Evolutionary conservation across 768 basidiomycete species (phyloP).

Genomic region (Mycena haematopus): DNA sequence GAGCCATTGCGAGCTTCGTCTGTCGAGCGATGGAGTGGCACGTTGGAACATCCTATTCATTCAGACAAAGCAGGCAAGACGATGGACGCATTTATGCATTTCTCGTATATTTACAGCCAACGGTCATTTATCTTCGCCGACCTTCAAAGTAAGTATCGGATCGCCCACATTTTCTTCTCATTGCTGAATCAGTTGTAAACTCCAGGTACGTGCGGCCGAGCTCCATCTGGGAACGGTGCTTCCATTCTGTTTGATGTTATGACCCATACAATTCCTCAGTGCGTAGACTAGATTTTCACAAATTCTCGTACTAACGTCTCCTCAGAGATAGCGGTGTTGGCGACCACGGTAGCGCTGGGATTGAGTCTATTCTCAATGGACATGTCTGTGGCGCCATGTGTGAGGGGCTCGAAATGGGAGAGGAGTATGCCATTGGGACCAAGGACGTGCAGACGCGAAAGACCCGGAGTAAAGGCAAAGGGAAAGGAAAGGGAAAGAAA

Average conservation of each 20-base stretch:
- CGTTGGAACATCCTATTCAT: conserved; percentile 3
- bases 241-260: not conserved
- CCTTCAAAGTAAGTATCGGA: conserved; percentile 1
- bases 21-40: conserved; percentile 13
- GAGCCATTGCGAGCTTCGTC: conserved; percentile 5
- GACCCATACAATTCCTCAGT: not conserved
- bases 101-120: conserved; percentile 8
- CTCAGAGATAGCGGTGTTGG: not conserved
- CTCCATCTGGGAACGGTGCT: not conserved
- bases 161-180: not conserved
- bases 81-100: conserved; percentile 16
- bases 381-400: not conserved
- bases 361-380: not conserved
- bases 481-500: no score
- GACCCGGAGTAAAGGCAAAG: not conserved
- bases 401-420: not conserved
- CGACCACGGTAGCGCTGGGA: not conserved
- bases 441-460: not conserved
- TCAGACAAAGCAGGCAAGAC: conserved; percentile 9
- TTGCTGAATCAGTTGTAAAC: not conserved
- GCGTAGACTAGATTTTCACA: not conserved
- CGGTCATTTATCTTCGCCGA: not conserved
- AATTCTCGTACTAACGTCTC: not conserved
- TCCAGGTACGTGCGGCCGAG: not conserved
- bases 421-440: not conserved